Base-by-base conservation (phyloP, 257 asterid genomes). In the Fraxinus pennsylvanica region DNA sequence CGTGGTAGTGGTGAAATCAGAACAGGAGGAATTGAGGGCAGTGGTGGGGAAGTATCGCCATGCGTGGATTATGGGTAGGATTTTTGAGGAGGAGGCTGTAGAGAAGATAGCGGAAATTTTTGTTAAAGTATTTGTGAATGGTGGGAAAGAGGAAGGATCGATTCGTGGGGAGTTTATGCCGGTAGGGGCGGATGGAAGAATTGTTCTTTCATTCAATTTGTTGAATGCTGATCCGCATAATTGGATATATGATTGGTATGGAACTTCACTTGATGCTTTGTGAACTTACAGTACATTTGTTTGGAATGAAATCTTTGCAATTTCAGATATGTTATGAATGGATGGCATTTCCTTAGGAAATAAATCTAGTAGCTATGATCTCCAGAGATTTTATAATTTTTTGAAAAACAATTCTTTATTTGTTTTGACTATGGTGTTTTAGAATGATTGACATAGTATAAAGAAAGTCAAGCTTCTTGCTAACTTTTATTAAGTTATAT, bases 91-190 rank as follows among this genome's bases (percentile, higher is more conserved):
- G 81, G 90, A 84, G 83, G 91, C 89, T 30, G 87, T 73, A 80
- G 85, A 84, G 87, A 89, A 85, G 86, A 88, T 93, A 76, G 93
- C 92, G 0, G 91, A 92, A 87, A 84, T 92, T 68, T 93, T 96
- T 43, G 90, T 91, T 75, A 86, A 84, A 61, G 91, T 88, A 33
- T 93, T 95, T 81, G 86, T 89, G 78, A 93, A 93, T 82, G 98
- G 98, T 72, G 96, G 96, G 79, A 96, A 82, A 82, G 94, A 93
- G 75, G 96, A 93, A 82, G 96, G 93, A 32, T 83, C 88, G 4
- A 88, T 96, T 75, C 82, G 82, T 65, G 96, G 91, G 76, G 99
- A 92, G 90, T 93, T 95, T 87, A 93, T 95, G 97, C 99, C 98
- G 0, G 94, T 92, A n/a, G 99, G 97, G 72, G 94, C 98, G 5